These are phyloP conservation scores for Wallacemonas rigidus DNA, from an alignment of 208 protist genomes.

Conservation along the genomic window DNA sequence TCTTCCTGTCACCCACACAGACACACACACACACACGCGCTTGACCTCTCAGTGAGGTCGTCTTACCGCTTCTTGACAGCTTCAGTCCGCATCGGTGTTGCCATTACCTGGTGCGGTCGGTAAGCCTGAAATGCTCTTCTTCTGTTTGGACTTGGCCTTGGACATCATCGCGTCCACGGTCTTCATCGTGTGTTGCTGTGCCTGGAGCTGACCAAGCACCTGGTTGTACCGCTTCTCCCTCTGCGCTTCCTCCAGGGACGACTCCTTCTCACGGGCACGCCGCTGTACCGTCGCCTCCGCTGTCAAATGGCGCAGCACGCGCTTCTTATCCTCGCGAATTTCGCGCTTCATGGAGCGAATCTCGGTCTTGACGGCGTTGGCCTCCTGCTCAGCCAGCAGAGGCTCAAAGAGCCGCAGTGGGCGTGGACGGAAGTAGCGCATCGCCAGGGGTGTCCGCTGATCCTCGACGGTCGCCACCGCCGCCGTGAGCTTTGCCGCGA, in stretches of 20 bases:
- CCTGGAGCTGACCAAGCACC: slow-evolving; percentile 80
- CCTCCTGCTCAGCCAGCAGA: slow-evolving; percentile 57
- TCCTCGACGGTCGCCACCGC: slow-evolving; percentile 25
- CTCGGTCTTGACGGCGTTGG: slow-evolving; percentile 65
- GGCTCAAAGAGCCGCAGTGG: slow-evolving; percentile 87
- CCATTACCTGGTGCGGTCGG: slow-evolving; percentile 23
- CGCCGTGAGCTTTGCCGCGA: slow-evolving; percentile 33
- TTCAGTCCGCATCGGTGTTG: background rate
- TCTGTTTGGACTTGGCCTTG: slow-evolving; percentile 60
- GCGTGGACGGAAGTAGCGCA: slow-evolving; percentile 84
- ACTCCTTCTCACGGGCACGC: slow-evolving; percentile 63
- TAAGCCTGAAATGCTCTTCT: slow-evolving; percentile 58
- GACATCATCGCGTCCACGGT: slow-evolving; percentile 74
- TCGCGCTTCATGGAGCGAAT: slow-evolving; percentile 68
- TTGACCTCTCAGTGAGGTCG: background rate
- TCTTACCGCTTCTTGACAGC: slow-evolving; percentile 4
- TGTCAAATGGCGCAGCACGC: slow-evolving; percentile 76
- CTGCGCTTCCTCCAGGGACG: slow-evolving; percentile 38
- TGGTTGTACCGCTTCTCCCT: slow-evolving; percentile 63
- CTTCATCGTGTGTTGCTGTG: slow-evolving; percentile 89
- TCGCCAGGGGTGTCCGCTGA: slow-evolving; percentile 72
- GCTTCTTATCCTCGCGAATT: slow-evolving; percentile 86
- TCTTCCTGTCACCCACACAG: background rate
- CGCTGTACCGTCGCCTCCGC: slow-evolving; percentile 81
- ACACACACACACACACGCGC: background rate